Evolutionary conservation across 2,329 filamentous ascomycete species (phyloP).

Genomic region (Fusarium sp.): DNA sequence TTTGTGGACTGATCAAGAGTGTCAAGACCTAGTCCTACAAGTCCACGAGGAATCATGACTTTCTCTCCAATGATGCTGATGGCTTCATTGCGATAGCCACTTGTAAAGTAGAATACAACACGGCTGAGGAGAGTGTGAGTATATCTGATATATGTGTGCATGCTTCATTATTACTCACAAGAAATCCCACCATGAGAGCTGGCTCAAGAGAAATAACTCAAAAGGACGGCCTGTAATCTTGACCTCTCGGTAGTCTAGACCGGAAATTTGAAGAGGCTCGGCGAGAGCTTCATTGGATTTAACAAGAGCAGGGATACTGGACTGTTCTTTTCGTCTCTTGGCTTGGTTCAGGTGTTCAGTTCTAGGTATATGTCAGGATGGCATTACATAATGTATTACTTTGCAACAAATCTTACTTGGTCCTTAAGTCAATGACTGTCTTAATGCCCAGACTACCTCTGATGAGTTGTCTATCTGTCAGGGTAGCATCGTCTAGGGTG

Average conservation of each 20-base stretch:
- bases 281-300: constrained; percentile 63
- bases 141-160: not conserved
- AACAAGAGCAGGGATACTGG: constrained; percentile 56
- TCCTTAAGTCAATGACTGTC: constrained; percentile 83
- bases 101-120: constrained; percentile 71
- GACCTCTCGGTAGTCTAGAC: constrained; percentile 74
- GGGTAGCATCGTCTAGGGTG: constrained; percentile 76
- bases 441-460: constrained; percentile 72
- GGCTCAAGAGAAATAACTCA: constrained; percentile 74
- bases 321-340: constrained; percentile 68
- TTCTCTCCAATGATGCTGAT: constrained; percentile 77
- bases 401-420: constrained; percentile 66
- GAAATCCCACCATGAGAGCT: constrained; percentile 76
- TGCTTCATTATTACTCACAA: constrained; percentile 60
- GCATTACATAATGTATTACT: not conserved
- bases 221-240: constrained; percentile 81
- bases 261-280: constrained; percentile 72
- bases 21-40: constrained; percentile 77
- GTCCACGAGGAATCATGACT: constrained; percentile 78
- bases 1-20: constrained; percentile 75
- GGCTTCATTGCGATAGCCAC: constrained; percentile 77
- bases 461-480: constrained; percentile 72
- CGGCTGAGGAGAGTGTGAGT: constrained; percentile 44
- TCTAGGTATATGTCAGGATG: constrained; percentile 55
- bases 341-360: constrained; percentile 80